Evolutionary conservation across 2,329 filamentous ascomycete species (phyloP).

Genomic region (Sporothrix sp.): DNA sequence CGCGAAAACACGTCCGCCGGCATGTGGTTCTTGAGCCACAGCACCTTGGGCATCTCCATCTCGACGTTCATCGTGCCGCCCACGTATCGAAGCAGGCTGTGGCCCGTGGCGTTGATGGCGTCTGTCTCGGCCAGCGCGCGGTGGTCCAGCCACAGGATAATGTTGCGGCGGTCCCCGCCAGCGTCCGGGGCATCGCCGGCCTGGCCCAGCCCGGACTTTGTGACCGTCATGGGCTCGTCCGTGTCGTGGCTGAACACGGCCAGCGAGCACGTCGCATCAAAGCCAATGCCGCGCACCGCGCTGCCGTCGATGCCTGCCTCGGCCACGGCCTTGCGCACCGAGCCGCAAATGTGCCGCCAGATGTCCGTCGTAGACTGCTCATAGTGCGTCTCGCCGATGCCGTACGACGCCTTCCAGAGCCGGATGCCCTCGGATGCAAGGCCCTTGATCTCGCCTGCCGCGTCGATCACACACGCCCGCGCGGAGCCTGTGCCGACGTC

Average conservation of each 20-base stretch:
- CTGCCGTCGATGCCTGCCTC: constrained; percentile 69
- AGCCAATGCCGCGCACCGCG: constrained; percentile 81
- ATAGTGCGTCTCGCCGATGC: constrained; percentile 48
- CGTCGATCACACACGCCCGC: constrained; percentile 89
- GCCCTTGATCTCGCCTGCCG: constrained; percentile 75
- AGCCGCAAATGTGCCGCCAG: constrained; percentile 87
- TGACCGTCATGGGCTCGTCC: constrained; percentile 84
- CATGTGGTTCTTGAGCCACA: constrained; percentile 99
- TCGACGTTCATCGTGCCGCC: constrained; percentile 98
- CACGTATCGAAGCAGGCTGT: constrained; percentile 91
- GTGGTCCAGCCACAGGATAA: constrained; percentile 96
- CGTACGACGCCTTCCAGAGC: constrained; percentile 67
- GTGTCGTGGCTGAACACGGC: constrained; percentile 83
- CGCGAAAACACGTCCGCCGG: constrained; percentile 77
- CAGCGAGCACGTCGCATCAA: constrained; percentile 97
- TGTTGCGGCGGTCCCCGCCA: constrained; percentile 77
- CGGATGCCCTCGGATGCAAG: constrained; percentile 67
- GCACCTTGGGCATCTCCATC: constrained; percentile 98
- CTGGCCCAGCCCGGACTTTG: constrained; percentile 62
- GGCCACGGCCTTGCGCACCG: constrained; percentile 70
- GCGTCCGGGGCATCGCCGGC: constrained; percentile 27
- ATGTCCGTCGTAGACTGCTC: constrained; percentile 98
- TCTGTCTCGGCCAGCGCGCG: constrained; percentile 82
- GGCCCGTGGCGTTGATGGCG: constrained; percentile 83
- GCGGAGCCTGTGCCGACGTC: constrained; percentile 96